These are phyloP conservation scores for Ceriops decandra DNA, from an alignment of 345 rosid genomes.

Conservation along the genomic window DNA sequence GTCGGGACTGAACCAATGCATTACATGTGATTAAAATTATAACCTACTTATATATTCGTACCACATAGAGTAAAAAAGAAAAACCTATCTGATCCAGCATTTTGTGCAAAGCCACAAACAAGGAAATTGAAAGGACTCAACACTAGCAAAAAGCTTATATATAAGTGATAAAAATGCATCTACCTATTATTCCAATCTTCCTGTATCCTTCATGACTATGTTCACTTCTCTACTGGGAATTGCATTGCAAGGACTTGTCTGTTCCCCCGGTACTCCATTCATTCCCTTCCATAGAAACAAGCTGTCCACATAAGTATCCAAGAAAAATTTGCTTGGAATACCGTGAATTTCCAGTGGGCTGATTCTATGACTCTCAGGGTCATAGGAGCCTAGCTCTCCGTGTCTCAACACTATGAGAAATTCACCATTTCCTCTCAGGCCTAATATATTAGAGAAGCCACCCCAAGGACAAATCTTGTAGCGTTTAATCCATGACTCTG, in stretches of 20 bases:
- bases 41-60: no score
- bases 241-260: neutral
- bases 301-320: conserved; percentile 4
- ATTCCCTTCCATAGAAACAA: neutral
- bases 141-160: neutral
- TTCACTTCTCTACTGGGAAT: neutral
- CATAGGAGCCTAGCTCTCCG: conserved; percentile 5
- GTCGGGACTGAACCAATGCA: no score
- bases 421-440: conserved; percentile 9
- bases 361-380: neutral
- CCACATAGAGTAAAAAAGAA: no score
- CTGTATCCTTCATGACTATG: neutral
- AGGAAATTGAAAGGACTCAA: neutral
- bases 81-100: no score
- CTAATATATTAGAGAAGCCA: neutral
- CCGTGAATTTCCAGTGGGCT: conserved; percentile 1
- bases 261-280: neutral
- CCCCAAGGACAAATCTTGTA: neutral
- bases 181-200: neutral
- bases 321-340: neutral
- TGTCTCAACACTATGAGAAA: neutral
- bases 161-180: neutral
- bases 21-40: no score
- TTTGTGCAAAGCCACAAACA: no score
- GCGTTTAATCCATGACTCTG: conserved; percentile 8